Conservation (phyloP, 1,284 basidiomycete genomes). For the Ustilago nuda region DNA sequence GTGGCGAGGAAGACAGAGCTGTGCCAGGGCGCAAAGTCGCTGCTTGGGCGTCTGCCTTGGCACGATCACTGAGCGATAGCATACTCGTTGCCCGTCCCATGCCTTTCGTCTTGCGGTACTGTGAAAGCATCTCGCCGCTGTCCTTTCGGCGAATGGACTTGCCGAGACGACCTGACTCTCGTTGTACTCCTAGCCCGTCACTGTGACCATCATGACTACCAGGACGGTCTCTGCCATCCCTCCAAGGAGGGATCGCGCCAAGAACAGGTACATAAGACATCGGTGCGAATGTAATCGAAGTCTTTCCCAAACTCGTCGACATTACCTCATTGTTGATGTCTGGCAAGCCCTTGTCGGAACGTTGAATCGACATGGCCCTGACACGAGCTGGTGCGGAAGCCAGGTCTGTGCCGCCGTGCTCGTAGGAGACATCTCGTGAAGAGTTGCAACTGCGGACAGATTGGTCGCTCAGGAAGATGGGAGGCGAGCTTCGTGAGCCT, state of each 20-base stretch:
- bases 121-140: constrained; percentile 63
- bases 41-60: constrained; percentile 39
- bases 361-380: constrained; percentile 22
- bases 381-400: constrained; percentile 17
- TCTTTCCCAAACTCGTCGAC: constrained; percentile 38
- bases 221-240: constrained; percentile 20
- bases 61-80: constrained; percentile 41
- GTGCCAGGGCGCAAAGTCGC: constrained; percentile 14
- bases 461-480: constrained; percentile 37
- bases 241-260: constrained; percentile 39
- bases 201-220: constrained; percentile 21
- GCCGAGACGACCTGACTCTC: constrained; percentile 14
- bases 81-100: constrained; percentile 50
- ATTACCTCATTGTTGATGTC: constrained; percentile 32
- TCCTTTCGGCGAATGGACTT: constrained; percentile 50
- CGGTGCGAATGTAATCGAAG: constrained; percentile 33
- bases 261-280: constrained; percentile 48
- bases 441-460: constrained; percentile 25
- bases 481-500: constrained; percentile 34
- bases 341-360: constrained; percentile 23
- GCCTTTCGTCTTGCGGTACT: constrained; percentile 59
- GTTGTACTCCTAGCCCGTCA: constrained; percentile 8
- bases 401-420: constrained; percentile 23
- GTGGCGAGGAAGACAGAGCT: constrained; percentile 19
- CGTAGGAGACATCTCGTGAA: constrained; percentile 30